phyloP scores from a whole-genome alignment of 2,329 filamentous ascomycete genomes.

The Cercospora sp. region DNA sequence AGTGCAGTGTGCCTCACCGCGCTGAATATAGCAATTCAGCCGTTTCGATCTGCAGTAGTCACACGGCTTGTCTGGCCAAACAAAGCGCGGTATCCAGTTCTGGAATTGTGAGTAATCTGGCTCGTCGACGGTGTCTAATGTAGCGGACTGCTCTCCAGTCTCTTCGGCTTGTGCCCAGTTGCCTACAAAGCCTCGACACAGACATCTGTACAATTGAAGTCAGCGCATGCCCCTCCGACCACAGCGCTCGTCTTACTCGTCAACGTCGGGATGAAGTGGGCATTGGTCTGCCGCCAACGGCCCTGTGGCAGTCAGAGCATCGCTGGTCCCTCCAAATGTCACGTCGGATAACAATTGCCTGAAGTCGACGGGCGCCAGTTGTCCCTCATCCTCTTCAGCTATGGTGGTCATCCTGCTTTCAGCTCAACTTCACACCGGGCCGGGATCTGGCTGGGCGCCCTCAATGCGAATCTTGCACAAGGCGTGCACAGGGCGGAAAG shows the following conservation, averaged over 20 bases:
- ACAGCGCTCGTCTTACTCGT: slow-evolving; percentile 19
- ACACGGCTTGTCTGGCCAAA: slow-evolving; percentile 48
- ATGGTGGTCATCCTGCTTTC: slow-evolving; percentile 22
- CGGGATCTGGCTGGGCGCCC: neutral
- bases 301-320: slow-evolving; percentile 13
- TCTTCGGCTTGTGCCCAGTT: slow-evolving; percentile 23
- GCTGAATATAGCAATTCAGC: slow-evolving; percentile 49
- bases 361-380: slow-evolving; percentile 21
- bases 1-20: slow-evolving; percentile 46
- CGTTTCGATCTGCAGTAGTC: slow-evolving; percentile 50
- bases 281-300: slow-evolving; percentile 10
- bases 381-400: slow-evolving; percentile 20
- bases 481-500: slow-evolving; percentile 4
- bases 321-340: slow-evolving; percentile 14
- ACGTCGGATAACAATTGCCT: slow-evolving; percentile 19
- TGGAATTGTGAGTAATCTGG: slow-evolving; percentile 45
- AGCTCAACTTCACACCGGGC: slow-evolving; percentile 1
- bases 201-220: slow-evolving; percentile 12
- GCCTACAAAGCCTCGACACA: slow-evolving; percentile 24
- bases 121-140: slow-evolving; percentile 21
- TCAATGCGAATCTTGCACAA: slow-evolving; percentile 6
- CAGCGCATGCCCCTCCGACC: neutral
- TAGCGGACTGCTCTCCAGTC: neutral
- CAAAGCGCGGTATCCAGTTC: slow-evolving; percentile 49
- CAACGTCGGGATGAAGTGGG: slow-evolving; percentile 22